These are phyloP conservation scores for Orbilia ellipsospora DNA, from an alignment of 2,329 filamentous ascomycete species.

Conservation along the genomic window DNA sequence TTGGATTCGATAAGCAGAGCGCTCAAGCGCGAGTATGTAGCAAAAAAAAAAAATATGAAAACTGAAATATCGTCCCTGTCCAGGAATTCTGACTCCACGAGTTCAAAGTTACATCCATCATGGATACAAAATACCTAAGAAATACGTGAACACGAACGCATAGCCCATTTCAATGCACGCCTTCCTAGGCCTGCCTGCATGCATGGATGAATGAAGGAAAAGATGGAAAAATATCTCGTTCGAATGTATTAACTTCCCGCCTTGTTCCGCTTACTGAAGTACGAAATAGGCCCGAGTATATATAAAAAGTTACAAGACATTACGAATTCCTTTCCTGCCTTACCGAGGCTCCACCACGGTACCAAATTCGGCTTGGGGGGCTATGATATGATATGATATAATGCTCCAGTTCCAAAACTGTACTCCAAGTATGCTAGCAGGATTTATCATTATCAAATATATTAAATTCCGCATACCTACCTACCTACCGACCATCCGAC, in stretches of 20 bases:
- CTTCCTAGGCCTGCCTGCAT: not conserved
- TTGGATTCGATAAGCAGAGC: slow-evolving; percentile 26
- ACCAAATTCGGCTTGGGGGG: not conserved
- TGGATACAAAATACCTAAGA: too few relatives aligned
- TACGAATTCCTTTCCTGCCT: too few relatives aligned
- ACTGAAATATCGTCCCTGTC: slow-evolving; percentile 28
- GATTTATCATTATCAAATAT: too few relatives aligned
- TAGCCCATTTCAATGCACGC: too few relatives aligned
- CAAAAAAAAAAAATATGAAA: slow-evolving; percentile 1
- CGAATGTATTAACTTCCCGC: slow-evolving; percentile 15
- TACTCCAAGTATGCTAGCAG: too few relatives aligned
- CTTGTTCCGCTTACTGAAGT: slow-evolving; percentile 51
- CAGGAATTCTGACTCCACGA: not conserved
- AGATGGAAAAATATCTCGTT: slow-evolving; percentile 50
- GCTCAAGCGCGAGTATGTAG: not conserved
- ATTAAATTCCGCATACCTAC: too few relatives aligned
- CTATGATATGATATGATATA: too few relatives aligned
- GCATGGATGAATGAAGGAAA: slow-evolving; percentile 25
- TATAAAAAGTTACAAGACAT: too few relatives aligned
- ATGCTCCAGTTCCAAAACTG: too few relatives aligned
- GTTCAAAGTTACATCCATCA: too few relatives aligned
- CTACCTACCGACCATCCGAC: too few relatives aligned
- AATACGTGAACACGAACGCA: too few relatives aligned
- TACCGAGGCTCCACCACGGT: slow-evolving; percentile 2
- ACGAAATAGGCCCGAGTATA: not conserved